These are phyloP conservation scores for Lepidium aucheri DNA, from an alignment of 345 rosid genomes.

Conservation along the genomic window DNA sequence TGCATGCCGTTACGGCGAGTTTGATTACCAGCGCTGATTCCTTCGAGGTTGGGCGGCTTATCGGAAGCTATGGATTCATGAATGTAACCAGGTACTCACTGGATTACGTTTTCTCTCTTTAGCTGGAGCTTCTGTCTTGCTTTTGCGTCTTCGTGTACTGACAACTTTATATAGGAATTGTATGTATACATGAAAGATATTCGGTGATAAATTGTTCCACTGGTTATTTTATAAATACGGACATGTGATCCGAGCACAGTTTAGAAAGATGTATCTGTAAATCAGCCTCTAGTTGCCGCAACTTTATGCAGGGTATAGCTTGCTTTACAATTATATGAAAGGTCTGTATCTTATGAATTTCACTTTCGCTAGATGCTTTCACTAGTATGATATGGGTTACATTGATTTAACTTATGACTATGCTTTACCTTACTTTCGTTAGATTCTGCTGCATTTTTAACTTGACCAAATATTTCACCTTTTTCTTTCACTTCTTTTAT, in stretches of 20 bases:
- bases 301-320: background rate
- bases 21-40: constrained; percentile 65
- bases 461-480: background rate
- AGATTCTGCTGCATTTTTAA: background rate
- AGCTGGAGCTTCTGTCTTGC: background rate
- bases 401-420: background rate
- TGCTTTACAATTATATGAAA: background rate
- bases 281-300: background rate
- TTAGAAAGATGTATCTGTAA: background rate
- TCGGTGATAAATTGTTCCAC: background rate
- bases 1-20: constrained; percentile 42
- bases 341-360: too few relatives aligned
- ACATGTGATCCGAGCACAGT: background rate
- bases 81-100: constrained; percentile 66
- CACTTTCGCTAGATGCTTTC: too few relatives aligned
- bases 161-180: background rate
- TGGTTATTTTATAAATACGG: background rate
- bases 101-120: background rate
- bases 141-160: background rate
- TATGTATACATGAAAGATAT: background rate
- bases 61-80: constrained; percentile 94
- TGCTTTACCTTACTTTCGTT: background rate
- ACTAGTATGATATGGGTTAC: background rate
- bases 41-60: constrained; percentile 83
- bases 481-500: background rate